phyloP scores from a whole-genome alignment of 768 basidiomycete species.

The Hortiboletus flavorubellus region DNA sequence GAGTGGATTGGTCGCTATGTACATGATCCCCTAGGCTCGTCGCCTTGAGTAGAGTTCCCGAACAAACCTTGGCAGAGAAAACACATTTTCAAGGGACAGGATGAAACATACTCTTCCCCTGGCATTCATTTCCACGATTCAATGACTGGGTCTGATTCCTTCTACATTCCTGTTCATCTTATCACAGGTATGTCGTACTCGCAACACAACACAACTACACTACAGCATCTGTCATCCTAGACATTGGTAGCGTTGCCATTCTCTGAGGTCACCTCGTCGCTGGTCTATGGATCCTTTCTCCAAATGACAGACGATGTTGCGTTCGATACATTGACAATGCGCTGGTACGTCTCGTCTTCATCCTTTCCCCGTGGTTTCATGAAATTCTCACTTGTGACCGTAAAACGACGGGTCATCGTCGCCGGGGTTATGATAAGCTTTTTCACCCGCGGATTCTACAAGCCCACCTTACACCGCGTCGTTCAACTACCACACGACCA shows the following conservation, averaged over 20 bases:
- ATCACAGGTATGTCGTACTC: constrained; percentile 40
- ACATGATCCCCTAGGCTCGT: constrained; percentile 29
- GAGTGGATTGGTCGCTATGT: background rate
- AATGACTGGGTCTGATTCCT: too few relatives aligned
- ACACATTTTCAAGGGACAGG: too few relatives aligned
- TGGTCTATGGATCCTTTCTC: constrained; percentile 51
- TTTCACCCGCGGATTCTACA: constrained; percentile 55
- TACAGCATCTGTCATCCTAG: constrained; percentile 42
- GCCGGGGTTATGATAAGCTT: constrained; percentile 50
- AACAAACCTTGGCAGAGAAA: too few relatives aligned
- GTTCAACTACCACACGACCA: constrained; percentile 55
- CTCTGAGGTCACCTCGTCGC: constrained; percentile 58
- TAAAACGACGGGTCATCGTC: too few relatives aligned
- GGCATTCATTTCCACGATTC: too few relatives aligned
- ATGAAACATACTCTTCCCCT: too few relatives aligned
- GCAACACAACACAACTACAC: background rate
- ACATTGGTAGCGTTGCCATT: constrained; percentile 53
- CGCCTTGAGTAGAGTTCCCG: too few relatives aligned
- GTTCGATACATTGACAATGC: too few relatives aligned
- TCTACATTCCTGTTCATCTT: too few relatives aligned
- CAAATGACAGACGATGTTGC: constrained; percentile 36
- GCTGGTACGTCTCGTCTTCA: too few relatives aligned
- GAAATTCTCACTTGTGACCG: too few relatives aligned
- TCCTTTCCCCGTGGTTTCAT: too few relatives aligned
- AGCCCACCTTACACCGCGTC: constrained; percentile 57